Evolutionary conservation across 2,329 filamentous ascomycete genomes (phyloP).

Genomic region (Venturia asperata): DNA sequence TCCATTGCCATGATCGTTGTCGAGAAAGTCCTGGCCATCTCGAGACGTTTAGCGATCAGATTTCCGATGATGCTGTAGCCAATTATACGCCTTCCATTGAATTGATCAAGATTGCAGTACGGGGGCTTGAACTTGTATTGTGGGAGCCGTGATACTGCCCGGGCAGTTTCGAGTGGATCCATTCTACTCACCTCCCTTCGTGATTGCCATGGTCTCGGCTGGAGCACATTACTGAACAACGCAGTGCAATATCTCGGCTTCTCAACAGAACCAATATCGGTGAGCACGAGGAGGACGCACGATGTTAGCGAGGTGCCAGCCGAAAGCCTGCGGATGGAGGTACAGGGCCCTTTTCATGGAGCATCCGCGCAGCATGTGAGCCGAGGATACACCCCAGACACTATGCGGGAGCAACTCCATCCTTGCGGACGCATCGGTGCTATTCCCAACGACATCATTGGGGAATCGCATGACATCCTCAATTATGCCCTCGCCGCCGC

Average conservation of each 20-base stretch:
- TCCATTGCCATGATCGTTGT: too few relatives aligned
- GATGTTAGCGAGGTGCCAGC: background rate
- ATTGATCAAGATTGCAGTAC: background rate
- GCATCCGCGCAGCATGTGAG: background rate
- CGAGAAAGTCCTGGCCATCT: too few relatives aligned
- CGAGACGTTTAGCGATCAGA: too few relatives aligned
- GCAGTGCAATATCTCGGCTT: background rate
- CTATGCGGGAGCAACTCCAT: background rate
- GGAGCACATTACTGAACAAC: background rate
- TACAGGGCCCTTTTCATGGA: background rate
- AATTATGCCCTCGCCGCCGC: background rate
- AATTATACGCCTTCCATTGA: too few relatives aligned
- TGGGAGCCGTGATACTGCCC: too few relatives aligned
- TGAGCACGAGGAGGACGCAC: background rate
- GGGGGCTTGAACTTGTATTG: too few relatives aligned
- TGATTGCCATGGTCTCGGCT: too few relatives aligned
- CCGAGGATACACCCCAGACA: conserved; percentile 4
- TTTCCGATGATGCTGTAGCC: too few relatives aligned
- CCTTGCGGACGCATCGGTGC: background rate
- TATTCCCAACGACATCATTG: background rate
- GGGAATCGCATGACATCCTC: background rate
- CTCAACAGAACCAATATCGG: background rate
- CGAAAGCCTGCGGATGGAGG: background rate
- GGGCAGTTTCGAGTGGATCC: too few relatives aligned
- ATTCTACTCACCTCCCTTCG: too few relatives aligned